These are phyloP conservation scores for Aspergillus persii DNA, from an alignment of 2,329 filamentous ascomycete genomes.

Conservation along the genomic window DNA sequence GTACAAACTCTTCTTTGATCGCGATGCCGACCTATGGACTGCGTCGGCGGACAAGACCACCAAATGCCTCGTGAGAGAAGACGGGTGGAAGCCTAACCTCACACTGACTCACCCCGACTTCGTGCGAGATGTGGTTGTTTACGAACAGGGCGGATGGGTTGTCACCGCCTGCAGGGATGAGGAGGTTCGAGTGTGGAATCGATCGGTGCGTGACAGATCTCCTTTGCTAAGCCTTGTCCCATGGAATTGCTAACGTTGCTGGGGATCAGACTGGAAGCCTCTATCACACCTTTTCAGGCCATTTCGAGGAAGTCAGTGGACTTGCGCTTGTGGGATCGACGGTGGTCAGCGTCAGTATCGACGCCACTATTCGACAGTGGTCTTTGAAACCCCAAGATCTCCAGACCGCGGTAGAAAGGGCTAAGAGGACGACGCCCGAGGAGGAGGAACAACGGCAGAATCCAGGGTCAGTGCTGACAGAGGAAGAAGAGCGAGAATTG, in stretches of 20 bases:
- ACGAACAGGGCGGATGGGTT: conserved; percentile 69
- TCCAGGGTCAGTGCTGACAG: conserved; percentile 63
- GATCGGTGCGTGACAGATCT: conserved; percentile 39
- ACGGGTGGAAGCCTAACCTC: conserved; percentile 69
- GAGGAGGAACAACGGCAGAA: conserved; percentile 48
- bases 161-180: conserved; percentile 89
- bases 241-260: conserved; percentile 27
- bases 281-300: conserved; percentile 72
- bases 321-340: conserved; percentile 60
- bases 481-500: conserved; percentile 88
- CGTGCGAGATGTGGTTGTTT: conserved; percentile 75
- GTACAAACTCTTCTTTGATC: conserved; percentile 74
- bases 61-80: conserved; percentile 71
- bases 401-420: conserved; percentile 55
- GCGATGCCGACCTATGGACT: conserved; percentile 79
- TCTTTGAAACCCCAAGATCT: conserved; percentile 63
- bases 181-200: conserved; percentile 86
- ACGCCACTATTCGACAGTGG: conserved; percentile 86
- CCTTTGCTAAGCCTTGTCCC: background rate
- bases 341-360: conserved; percentile 81
- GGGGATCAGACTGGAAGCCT: conserved; percentile 62
- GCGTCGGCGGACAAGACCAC: conserved; percentile 86
- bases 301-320: conserved; percentile 90
- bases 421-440: conserved; percentile 42
- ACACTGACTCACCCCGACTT: conserved; percentile 80